Evolutionary conservation across 345 rosid species (phyloP), one percentile per base, ranked within the genome.

Genomic region (Acer yangbiense): DNA sequence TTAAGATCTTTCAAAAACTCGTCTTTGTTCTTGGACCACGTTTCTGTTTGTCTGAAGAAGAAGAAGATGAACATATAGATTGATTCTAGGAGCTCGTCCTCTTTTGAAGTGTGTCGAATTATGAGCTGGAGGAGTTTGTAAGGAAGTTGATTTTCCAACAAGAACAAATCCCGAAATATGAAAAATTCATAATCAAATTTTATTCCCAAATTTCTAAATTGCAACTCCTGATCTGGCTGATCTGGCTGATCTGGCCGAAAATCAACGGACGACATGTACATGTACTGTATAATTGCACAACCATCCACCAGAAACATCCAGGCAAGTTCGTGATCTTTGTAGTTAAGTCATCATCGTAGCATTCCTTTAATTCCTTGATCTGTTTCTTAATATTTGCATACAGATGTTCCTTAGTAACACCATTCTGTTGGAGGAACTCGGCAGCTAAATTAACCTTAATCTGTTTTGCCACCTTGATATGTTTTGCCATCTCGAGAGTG

Each of bases 201-300:
- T 18, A 11, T 14, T 16, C 6, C 6, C 14, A 18, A 54, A 0
- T 14, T 54, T 54, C n/a, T 18, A 54, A 54, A 2, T 2, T 16
- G 58, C 3, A 0, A 0, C 12, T 52, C 29, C 29, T 1, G 25
- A 25, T 27, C 29, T 0, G n/a, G n/a, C n/a, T n/a, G n/a, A n/a
- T 27, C 0, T 0, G 0, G 6, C 39, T 0, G 39, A 32, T 3
- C 4, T 3, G 0, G 0, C 35, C 35, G 2, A 54, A 16, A 16
- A 12, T 11, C n/a, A 54, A 18, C 58, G 16, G n/a, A n/a, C n/a
- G 3, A 54, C 14, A 32, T 32, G 39, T 32, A 54, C n/a, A 54
- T 54, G 1, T 14, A 10, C 6, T 32, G 39, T 0, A 32, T 6
- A 32, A 32, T 32, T 32, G 39, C 39, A 32, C 39, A 32, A 32